phyloP scores from a whole-genome alignment of 139 green algal species.

The Micromonas commoda region DNA sequence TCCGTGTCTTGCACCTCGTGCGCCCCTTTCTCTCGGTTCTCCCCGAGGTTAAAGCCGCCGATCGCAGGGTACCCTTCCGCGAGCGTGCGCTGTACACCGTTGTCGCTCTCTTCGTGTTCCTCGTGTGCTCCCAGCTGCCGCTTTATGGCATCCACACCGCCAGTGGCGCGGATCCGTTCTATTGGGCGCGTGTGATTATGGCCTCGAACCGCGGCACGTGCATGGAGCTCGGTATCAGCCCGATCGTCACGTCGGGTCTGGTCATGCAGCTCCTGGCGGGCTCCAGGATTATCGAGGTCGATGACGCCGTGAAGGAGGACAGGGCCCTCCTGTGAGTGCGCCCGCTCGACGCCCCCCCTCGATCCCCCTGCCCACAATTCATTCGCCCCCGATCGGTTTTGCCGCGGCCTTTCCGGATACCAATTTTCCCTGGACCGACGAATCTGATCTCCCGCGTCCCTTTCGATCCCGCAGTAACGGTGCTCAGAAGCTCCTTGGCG shows the following conservation, averaged over 20 bases:
- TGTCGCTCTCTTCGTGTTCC: slow-evolving; percentile 92
- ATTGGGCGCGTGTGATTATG: slow-evolving; percentile 97
- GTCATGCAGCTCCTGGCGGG: slow-evolving; percentile 96
- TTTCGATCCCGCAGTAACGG: slow-evolving; percentile 58
- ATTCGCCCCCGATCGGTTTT: neutral
- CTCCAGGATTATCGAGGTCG: slow-evolving; percentile 96
- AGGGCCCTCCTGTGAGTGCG: slow-evolving; percentile 74
- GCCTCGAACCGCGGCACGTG: slow-evolving; percentile 89
- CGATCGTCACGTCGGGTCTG: slow-evolving; percentile 93
- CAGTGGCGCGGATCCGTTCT: slow-evolving; percentile 86
- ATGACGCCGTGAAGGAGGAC: slow-evolving; percentile 94
- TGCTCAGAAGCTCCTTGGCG: slow-evolving; percentile 91
- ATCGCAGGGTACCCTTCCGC: slow-evolving; percentile 68
- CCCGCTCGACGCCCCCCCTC: neutral
- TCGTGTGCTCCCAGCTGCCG: slow-evolving; percentile 95
- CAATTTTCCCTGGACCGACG: too few relatives aligned
- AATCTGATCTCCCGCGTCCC: neutral
- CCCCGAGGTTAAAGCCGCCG: slow-evolving; percentile 67
- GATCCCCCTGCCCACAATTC: neutral
- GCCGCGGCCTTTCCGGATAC: neutral
- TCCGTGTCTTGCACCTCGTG: slow-evolving; percentile 73
- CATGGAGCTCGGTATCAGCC: slow-evolving; percentile 97
- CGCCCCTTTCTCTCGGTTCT: slow-evolving; percentile 78
- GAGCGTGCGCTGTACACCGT: slow-evolving; percentile 87
- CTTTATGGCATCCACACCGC: slow-evolving; percentile 94